Evolutionary conservation across 495 filamentous ascomycete genomes (phyloP).

Genomic region (Tuber indicum): DNA sequence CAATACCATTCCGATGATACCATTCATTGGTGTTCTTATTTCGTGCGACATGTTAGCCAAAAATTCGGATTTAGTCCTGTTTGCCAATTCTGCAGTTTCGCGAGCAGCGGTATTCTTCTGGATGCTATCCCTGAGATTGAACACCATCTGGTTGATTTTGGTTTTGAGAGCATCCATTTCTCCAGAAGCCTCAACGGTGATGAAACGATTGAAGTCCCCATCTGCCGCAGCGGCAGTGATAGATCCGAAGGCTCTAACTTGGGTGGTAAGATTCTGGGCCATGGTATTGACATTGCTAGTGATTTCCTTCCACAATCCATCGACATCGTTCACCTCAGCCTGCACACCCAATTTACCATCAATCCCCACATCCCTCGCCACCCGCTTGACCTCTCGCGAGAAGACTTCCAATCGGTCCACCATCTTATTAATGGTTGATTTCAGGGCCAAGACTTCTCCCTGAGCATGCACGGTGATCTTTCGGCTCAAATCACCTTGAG

Average conservation of each 20-base stretch:
- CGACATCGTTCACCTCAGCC: conserved; percentile 87
- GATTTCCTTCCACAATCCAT: conserved; percentile 96
- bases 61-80: conserved; percentile 98
- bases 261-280: conserved; percentile 94
- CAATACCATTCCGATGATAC: conserved; percentile 43
- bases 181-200: conserved; percentile 95
- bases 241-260: conserved; percentile 95
- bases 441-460: conserved; percentile 87
- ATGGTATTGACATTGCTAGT: conserved; percentile 98
- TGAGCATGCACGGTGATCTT: conserved; percentile 95
- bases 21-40: conserved; percentile 90
- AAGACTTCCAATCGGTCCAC: conserved; percentile 92
- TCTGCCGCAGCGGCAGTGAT: conserved; percentile 96
- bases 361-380: conserved; percentile 94
- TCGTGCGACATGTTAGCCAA: conserved; percentile 99
- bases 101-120: conserved; percentile 95
- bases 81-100: conserved; percentile 93
- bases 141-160: conserved; percentile 99
- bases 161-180: conserved; percentile 99
- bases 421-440: conserved; percentile 99
- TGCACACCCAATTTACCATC: conserved; percentile 99
- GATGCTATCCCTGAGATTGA: conserved; percentile 89
- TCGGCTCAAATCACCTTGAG: conserved; percentile 79
- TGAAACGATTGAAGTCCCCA: conserved; percentile 92
- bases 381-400: conserved; percentile 92